Evolutionary conservation across 2,329 filamentous ascomycete species (phyloP).

Genomic region (Aspergillus fumigatiaffinis): DNA sequence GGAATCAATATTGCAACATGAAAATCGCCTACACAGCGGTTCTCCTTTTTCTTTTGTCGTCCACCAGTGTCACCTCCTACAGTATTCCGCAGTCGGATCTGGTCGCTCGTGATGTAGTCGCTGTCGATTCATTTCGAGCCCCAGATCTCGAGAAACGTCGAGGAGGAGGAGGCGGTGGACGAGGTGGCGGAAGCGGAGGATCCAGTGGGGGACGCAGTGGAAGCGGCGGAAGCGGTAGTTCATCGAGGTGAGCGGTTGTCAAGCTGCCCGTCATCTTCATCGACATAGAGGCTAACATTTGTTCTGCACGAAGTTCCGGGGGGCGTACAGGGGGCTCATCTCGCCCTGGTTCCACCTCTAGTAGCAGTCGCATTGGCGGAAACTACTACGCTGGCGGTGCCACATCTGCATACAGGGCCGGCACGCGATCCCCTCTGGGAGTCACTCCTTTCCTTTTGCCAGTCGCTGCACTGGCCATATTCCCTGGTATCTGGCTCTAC

Average conservation of each 20-base stretch:
- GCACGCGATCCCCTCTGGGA: constrained; percentile 44
- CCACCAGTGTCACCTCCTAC: constrained; percentile 25
- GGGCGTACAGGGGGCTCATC: constrained; percentile 28
- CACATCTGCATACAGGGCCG: constrained; percentile 47
- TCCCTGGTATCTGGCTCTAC: constrained; percentile 55
- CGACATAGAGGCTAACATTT: neutral
- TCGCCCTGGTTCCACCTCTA: neutral
- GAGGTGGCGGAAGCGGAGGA: constrained; percentile 24
- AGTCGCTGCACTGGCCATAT: constrained; percentile 43
- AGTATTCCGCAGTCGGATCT: constrained; percentile 24
- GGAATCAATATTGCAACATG: constrained; percentile 20
- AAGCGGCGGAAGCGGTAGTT: constrained; percentile 14
- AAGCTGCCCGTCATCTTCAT: neutral
- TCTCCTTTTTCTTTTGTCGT: constrained; percentile 26
- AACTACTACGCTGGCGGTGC: constrained; percentile 56
- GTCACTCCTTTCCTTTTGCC: constrained; percentile 49
- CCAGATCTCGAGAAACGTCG: constrained; percentile 46
- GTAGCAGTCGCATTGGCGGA: constrained; percentile 32
- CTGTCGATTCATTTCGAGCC: constrained; percentile 10
- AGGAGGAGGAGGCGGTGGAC: constrained; percentile 35
- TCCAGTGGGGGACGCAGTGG: constrained; percentile 25
- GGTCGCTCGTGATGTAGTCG: constrained; percentile 13
- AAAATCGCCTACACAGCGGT: constrained; percentile 27
- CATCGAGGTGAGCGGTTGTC: constrained; percentile 2
- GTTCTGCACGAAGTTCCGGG: constrained; percentile 11